Percentiles rank a stretch among this genome's conserved stretches.
Evolutionary conservation across 345 rosid genomes (phyloP).

Genomic region (Hibiscus mutabilis): DNA sequence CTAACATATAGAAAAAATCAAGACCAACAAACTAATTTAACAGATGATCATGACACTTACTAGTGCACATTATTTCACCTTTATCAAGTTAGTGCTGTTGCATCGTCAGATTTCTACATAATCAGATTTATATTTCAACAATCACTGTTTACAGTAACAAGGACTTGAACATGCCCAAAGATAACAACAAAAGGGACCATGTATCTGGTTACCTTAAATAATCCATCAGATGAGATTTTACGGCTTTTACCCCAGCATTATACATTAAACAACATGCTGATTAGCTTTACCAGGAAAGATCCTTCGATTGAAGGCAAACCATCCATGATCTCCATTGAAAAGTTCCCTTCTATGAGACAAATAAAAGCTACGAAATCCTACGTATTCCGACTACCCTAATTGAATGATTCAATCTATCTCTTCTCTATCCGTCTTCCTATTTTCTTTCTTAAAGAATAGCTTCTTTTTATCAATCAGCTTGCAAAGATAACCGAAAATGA

Average conservation of each 20-base stretch:
- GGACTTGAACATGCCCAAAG: neutral
- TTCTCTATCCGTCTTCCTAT: neutral
- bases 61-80: no score
- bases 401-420: neutral
- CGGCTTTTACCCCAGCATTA: conserved; percentile 1
- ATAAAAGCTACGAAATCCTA: neutral
- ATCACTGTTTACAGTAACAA: no score
- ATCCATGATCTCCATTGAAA: neutral
- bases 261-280: neutral
- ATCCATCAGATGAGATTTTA: neutral
- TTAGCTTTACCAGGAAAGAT: neutral
- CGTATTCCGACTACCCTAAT: neutral
- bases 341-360: neutral
- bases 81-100: neutral
- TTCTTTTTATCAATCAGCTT: neutral
- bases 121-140: conserved; percentile 1
- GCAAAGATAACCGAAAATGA: neutral
- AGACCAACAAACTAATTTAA: neutral
- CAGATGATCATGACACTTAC: neutral
- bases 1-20: conserved; percentile 30
- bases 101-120: neutral
- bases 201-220: neutral
- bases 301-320: conserved; percentile 1
- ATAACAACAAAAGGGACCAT: neutral
- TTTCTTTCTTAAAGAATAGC: neutral